Percentiles rank a stretch among this genome's conserved stretches.
phyloP scores from a whole-genome alignment of 306 rosid genomes.

The Abrus precatorius region DNA sequence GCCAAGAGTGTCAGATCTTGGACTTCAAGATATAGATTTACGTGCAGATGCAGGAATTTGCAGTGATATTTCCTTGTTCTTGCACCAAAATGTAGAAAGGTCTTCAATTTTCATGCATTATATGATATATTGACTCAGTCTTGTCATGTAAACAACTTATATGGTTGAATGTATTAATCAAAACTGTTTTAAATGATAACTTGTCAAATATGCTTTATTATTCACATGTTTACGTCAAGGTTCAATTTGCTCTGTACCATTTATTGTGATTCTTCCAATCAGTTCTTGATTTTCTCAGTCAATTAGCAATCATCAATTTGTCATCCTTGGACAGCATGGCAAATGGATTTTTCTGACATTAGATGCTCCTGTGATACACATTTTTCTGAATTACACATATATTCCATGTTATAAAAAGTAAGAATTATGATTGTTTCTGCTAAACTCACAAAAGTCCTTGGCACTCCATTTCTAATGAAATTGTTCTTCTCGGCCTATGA shows the following conservation, averaged over 20 bases:
- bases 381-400: not conserved
- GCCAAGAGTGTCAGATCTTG: constrained; percentile 46
- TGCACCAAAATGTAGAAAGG: constrained; percentile 42
- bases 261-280: constrained; percentile 8
- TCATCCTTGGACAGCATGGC: constrained; percentile 14
- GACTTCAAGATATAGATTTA: constrained; percentile 46
- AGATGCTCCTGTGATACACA: not conserved
- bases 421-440: not conserved
- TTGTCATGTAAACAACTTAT: constrained; percentile 11
- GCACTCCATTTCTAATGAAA: not conserved
- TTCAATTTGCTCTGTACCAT: constrained; percentile 1
- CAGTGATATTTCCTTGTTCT: constrained; percentile 41
- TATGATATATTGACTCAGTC: not conserved
- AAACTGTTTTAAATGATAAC: not conserved
- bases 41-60: constrained; percentile 34
- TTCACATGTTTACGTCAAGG: not conserved
- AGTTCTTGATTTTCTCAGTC: not conserved
- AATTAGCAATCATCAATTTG: not conserved
- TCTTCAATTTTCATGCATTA: constrained; percentile 43
- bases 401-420: not conserved
- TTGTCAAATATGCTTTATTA: constrained; percentile 5
- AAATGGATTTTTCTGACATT: constrained; percentile 11
- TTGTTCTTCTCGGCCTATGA: not conserved
- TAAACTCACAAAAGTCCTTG: not conserved
- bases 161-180: constrained; percentile 6